phyloP scores from a whole-genome alignment of 495 filamentous ascomycete genomes.

The Penicillium goetzii region DNA sequence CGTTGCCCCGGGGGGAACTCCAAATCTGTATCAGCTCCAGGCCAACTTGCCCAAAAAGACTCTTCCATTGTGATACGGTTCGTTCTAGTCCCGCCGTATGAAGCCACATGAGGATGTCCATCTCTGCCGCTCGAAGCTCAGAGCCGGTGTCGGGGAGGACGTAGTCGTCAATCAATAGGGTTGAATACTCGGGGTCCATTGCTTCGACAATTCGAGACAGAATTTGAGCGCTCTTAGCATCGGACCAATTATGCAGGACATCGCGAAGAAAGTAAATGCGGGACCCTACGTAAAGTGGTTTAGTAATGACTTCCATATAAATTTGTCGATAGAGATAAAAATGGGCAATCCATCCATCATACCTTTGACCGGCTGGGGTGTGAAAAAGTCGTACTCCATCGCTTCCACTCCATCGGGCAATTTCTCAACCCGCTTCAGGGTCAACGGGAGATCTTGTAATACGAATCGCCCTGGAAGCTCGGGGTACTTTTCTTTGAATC shows the following conservation, averaged over 20 bases:
- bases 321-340: no score
- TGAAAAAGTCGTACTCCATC: constrained; percentile 48
- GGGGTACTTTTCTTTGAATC: constrained; percentile 33
- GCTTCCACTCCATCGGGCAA: constrained; percentile 37
- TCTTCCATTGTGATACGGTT: constrained; percentile 41
- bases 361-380: constrained; percentile 49
- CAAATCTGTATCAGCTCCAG: constrained; percentile 42
- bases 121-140: constrained; percentile 31
- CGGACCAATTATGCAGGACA: constrained; percentile 45
- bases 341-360: neutral
- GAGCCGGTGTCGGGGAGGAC: constrained; percentile 44
- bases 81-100: constrained; percentile 39
- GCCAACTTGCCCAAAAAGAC: constrained; percentile 38
- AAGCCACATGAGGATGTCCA: constrained; percentile 48
- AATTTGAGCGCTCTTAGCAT: constrained; percentile 30
- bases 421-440: constrained; percentile 36
- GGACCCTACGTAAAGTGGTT: constrained; percentile 30
- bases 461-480: constrained; percentile 48
- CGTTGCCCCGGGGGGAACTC: constrained; percentile 2
- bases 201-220: constrained; percentile 29
- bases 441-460: constrained; percentile 52
- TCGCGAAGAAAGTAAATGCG: constrained; percentile 46
- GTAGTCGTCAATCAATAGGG: constrained; percentile 44
- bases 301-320: neutral
- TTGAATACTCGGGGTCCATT: constrained; percentile 49